Evolutionary conservation across 2,329 filamentous ascomycete genomes (phyloP).

Genomic region (Colletotrichum coccodes): DNA sequence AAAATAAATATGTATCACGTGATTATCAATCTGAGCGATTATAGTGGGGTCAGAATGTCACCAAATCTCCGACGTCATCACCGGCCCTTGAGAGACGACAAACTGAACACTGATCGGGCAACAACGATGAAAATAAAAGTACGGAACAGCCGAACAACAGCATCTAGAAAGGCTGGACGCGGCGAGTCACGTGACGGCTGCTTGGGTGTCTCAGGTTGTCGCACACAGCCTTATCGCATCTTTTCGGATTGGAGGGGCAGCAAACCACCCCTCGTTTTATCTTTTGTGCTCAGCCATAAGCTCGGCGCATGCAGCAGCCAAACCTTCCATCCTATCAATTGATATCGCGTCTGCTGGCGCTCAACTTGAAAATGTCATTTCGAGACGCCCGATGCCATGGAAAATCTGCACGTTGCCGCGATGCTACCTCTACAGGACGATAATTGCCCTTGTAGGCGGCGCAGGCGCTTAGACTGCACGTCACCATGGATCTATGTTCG

Average conservation of each 20-base stretch:
- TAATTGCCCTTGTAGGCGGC: slow-evolving; percentile 16
- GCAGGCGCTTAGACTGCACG: slow-evolving; percentile 31
- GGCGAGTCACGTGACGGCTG: not conserved
- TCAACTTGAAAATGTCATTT: not conserved
- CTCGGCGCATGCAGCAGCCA: not conserved
- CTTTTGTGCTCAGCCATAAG: not conserved
- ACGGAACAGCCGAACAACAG: not conserved
- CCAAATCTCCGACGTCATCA: not conserved
- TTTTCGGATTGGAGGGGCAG: not conserved
- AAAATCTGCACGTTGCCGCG: slow-evolving; percentile 26
- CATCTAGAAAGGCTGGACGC: too few relatives aligned
- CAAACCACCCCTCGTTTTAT: not conserved
- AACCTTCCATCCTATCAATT: not conserved
- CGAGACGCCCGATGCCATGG: slow-evolving; percentile 15
- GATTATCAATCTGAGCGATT: not conserved
- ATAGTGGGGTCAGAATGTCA: not conserved
- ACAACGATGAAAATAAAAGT: not conserved
- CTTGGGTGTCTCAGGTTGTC: not conserved
- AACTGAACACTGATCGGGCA: not conserved
- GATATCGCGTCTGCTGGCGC: not conserved
- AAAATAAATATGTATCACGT: not conserved
- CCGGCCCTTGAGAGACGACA: not conserved
- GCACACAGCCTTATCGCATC: not conserved
- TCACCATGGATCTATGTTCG: slow-evolving; percentile 24
- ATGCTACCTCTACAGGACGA: slow-evolving; percentile 14